Evolutionary conservation across 345 rosid species (phyloP).

Genomic region (Salix arbutifolia): DNA sequence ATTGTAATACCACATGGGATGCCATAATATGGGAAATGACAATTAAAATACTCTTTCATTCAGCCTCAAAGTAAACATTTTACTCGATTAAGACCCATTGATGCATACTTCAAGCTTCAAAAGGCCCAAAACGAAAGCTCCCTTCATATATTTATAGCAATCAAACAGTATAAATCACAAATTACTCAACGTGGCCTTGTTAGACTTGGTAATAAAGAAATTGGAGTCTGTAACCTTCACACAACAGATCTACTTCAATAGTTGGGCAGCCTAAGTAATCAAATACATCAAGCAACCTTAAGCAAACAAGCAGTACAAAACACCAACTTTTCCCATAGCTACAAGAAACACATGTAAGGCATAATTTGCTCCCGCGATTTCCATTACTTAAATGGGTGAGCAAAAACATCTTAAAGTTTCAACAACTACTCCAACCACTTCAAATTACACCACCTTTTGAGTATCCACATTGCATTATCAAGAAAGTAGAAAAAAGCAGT

Average conservation of each 20-base stretch:
- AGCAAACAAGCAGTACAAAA: not conserved
- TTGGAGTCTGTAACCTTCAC: not conserved
- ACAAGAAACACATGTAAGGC: not conserved
- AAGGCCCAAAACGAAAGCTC: not conserved
- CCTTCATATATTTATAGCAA: constrained; percentile 1
- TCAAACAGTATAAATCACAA: constrained; percentile 9
- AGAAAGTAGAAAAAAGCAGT: constrained; percentile 1
- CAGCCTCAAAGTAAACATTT: not conserved
- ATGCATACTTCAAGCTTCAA: constrained; percentile 2
- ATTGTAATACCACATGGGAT: not conserved
- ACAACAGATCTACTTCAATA: constrained; percentile 28
- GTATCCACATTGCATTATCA: not conserved
- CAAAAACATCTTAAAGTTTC: constrained; percentile 16
- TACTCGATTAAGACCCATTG: not conserved
- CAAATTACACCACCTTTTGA: constrained; percentile 1
- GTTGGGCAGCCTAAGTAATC: not conserved
- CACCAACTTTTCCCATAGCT: not conserved
- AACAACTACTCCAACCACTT: constrained; percentile 38
- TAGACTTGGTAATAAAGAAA: constrained; percentile 1
- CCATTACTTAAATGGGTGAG: constrained; percentile 21
- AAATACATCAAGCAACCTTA: not conserved
- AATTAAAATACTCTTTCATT: not conserved
- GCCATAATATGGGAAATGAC: not conserved
- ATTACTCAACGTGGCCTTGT: not conserved
- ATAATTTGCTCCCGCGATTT: not conserved